Conservation (phyloP, 805 yeast genomes). For the Alloascoidea africana region DNA sequence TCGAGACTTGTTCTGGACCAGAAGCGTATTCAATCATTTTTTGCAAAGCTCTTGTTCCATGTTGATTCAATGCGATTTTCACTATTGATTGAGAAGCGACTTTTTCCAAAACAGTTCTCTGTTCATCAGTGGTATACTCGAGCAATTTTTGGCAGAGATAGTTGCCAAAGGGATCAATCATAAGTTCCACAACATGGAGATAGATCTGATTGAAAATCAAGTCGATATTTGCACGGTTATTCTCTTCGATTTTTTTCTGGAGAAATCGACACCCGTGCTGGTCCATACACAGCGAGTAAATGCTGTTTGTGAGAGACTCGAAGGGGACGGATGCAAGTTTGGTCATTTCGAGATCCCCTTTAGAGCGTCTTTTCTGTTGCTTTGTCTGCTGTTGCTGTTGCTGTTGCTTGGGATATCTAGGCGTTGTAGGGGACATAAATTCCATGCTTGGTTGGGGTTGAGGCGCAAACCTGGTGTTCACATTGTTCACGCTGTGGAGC, state of each 20-base stretch:
- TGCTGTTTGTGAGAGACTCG: constrained; percentile 35
- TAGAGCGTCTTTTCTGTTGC: no score
- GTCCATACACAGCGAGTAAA: constrained; percentile 76
- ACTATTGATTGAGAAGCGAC: constrained; percentile 64
- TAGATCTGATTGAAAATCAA: constrained; percentile 72
- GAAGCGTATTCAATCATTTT: constrained; percentile 73
- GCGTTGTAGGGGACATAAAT: no score
- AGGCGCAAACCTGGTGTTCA: no score
- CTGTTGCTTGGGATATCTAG: neutral
- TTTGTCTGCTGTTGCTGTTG: neutral
- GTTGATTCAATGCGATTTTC: constrained; percentile 79
- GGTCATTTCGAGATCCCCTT: no score
- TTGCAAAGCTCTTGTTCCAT: constrained; percentile 93
- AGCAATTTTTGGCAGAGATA: constrained; percentile 83
- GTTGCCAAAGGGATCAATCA: constrained; percentile 94
- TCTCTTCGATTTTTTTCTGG: constrained; percentile 67
- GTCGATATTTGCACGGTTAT: constrained; percentile 15
- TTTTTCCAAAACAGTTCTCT: constrained; percentile 54
- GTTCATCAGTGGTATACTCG: constrained; percentile 57
- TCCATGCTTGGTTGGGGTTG: no score
- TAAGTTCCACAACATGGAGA: constrained; percentile 65
- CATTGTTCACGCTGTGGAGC: no score
- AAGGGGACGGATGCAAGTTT: no score
- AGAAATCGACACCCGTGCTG: constrained; percentile 93
- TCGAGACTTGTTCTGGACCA: constrained; percentile 53